Base-by-base conservation (phyloP, 306 rosid genomes). In the Quercus agrifolia region DNA sequence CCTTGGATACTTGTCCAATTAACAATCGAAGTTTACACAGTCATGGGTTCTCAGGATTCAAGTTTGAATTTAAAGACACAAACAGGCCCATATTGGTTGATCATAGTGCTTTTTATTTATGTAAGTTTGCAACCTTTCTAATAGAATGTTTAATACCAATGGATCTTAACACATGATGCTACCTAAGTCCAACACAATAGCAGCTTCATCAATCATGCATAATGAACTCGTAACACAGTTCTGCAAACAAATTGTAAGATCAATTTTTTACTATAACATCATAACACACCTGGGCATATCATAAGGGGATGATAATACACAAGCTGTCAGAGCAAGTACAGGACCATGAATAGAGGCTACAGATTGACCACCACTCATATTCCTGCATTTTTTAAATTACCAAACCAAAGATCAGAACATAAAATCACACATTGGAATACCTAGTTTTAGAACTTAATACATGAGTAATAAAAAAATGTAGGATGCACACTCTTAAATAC, bases 301-400 rank as follows among this genome's bases (percentile, higher is more conserved):
- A 77, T 93, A 91, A 25, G 99, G 99, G 51, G 98, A 91, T 59
- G 99, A 95, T 77, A 95, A 79, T 44, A 93, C 97, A 17, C 91
- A 91, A 83, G 99, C 99, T 55, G 83, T 92, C 91, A 95, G 87
- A 83, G 98, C 97, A 75, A 95, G 94, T 68, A 93, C 99, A 46
- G 98, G 94, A 71, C 98, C 99, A 58, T 95, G 99, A 77, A 83
- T 78, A 23, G 97, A 88, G 81, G 97, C 96, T 51, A 93, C 81
- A 25, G 94, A 86, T 59, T 87, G 89, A 80, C 89, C 89, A 70
- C 91, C 90, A 62, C 85, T 85, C 67, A 84, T 81, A 76, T 85
- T 90, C 85, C 99, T 95, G 95, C 86, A 83, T 71, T 66, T 44
- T 68, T 11, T 64, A 77, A 73, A 84, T 79, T 59, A 73, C n/a